Evolutionary conservation across 1,139 yeast species (phyloP).

Genomic region (Hemisphaericaspora subhashii): DNA sequence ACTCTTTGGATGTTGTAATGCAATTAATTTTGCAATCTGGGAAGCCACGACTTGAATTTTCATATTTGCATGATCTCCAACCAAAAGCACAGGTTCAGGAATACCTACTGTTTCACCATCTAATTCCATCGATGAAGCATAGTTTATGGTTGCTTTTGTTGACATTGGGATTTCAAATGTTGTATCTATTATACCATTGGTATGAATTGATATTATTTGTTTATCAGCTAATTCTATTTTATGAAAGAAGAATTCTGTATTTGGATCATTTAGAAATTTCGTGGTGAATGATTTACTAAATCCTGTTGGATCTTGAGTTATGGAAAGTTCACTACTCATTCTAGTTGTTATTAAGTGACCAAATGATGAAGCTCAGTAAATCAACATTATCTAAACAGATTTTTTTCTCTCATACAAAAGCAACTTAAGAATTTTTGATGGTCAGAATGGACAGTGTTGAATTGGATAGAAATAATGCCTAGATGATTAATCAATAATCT

Average conservation of each 20-base stretch:
- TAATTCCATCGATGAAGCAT: slow-evolving; percentile 18
- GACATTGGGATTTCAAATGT: slow-evolving; percentile 43
- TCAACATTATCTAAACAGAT: too few species aligned
- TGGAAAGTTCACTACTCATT: slow-evolving; percentile 1
- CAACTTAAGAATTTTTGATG: too few species aligned
- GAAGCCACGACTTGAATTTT: slow-evolving; percentile 43
- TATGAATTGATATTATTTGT: slow-evolving; percentile 35
- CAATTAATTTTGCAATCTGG: slow-evolving; percentile 42
- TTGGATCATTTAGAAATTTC: slow-evolving; percentile 17
- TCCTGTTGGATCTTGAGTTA: slow-evolving; percentile 20
- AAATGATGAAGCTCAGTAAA: neutral
- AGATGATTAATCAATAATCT: too few species aligned
- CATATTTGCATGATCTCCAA: slow-evolving; percentile 42
- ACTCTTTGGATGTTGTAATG: slow-evolving; percentile 29
- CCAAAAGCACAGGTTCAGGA: slow-evolving; percentile 39
- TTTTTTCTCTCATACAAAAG: too few species aligned
- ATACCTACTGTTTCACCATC: slow-evolving; percentile 14
- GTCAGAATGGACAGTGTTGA: too few species aligned
- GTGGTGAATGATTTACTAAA: slow-evolving; percentile 21
- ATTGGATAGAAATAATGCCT: too few species aligned
- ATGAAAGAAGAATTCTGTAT: slow-evolving; percentile 31
- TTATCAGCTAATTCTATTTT: slow-evolving; percentile 36
- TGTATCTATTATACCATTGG: slow-evolving; percentile 42
- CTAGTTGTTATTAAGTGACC: neutral
- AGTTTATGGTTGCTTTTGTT: slow-evolving; percentile 31